Evolutionary conservation across 2,329 filamentous ascomycete genomes (phyloP), one percentile per base, ranked within the genome.

Genomic region (Nothophoma quercina): DNA sequence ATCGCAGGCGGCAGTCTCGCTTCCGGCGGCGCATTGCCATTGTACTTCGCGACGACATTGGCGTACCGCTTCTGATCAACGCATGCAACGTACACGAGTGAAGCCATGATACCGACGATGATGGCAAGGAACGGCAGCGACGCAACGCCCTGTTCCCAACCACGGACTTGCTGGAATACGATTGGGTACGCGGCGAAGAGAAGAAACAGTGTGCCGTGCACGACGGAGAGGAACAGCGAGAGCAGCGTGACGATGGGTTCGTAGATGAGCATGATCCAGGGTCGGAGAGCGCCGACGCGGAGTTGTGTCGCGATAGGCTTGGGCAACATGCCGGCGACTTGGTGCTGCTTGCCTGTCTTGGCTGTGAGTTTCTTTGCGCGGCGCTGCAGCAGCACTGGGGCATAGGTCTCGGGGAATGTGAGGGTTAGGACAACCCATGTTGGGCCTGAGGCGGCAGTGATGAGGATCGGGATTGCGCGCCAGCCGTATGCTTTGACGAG

Each of bases 351-450:
- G 15, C 86, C 85, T 1, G 88, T 88, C 25, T 84, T 71, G 69
- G 86, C 83, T 39, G 90, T 83, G 51, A 93, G 77, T 69, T 88
- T 88, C 64, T 80, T 79, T 2, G 91, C 91, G 10, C 90, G 83
- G 16, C 77, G 77, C 44, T 84, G 82, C 10, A 96, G 83, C 50
- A 96, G 86, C 0, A 86, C 89, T 0, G 91, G 90, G 0, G 90
- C 87, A 70, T 93, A 95, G 0, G 91, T 96, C 74, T 96, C 91
- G 2, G 90, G 89, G 1, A 95, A 87, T n/a, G 89, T 93, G 74
- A 95, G 91, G 25, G 86, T 88, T 79, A 48, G 88, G 71, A 19
- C 86, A 85, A 6, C 79, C 71, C 16, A 82, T 70, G 93, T 91
- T 56, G 93, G 72, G 12, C 88, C 55, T 83, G 87, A 92, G 61